Percentiles rank a stretch among this genome's conserved stretches.
These are phyloP conservation scores for Cryphonectria japonica DNA, from an alignment of 2,329 filamentous ascomycete genomes.

Conservation along the genomic window DNA sequence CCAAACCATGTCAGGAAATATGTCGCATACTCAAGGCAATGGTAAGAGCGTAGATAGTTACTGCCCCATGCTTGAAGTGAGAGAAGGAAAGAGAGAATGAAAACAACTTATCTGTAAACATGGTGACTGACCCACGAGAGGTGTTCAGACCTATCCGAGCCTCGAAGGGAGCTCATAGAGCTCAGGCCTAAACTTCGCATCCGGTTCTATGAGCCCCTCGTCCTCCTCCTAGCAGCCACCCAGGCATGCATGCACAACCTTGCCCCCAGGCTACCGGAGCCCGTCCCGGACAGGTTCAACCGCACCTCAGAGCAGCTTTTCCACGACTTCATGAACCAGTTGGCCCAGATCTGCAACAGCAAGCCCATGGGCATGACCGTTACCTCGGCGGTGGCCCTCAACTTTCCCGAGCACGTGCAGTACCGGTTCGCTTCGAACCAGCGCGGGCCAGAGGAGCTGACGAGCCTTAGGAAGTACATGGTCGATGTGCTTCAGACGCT, in stretches of 20 bases:
- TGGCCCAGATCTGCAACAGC: constrained; percentile 37
- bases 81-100: not conserved
- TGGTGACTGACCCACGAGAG: constrained; percentile 13
- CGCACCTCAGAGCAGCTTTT: constrained; percentile 28
- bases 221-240: constrained; percentile 21
- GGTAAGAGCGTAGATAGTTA: not conserved
- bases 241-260: constrained; percentile 18
- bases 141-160: not conserved
- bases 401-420: constrained; percentile 32
- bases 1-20: not conserved
- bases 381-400: constrained; percentile 35
- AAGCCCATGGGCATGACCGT: constrained; percentile 33
- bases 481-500: constrained; percentile 30
- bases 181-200: constrained; percentile 9
- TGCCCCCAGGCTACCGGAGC: constrained; percentile 7
- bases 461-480: constrained; percentile 20
- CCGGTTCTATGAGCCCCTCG: constrained; percentile 27
- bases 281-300: constrained; percentile 19
- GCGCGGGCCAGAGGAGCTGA: constrained; percentile 27
- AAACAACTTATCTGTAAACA: not conserved
- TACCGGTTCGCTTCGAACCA: constrained; percentile 39
- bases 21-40: not conserved
- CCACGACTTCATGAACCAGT: constrained; percentile 36
- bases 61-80: not conserved
- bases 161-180: not conserved